These are phyloP conservation scores for Russula brevipes DNA, from an alignment of 768 basidiomycete species.

Conservation along the genomic window DNA sequence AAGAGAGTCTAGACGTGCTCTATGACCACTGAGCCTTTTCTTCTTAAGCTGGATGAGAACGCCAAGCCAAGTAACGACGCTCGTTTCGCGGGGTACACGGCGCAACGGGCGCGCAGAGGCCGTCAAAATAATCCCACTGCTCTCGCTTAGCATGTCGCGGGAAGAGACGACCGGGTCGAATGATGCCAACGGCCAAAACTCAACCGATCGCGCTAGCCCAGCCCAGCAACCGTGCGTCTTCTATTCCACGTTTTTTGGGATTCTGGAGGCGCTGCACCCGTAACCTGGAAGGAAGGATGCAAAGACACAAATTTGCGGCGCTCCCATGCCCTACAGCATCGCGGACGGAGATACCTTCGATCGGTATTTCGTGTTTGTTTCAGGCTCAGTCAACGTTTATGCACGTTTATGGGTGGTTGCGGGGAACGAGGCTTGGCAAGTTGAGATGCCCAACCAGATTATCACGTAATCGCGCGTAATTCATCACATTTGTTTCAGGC, in stretches of 20 bases:
- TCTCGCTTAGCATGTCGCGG: neutral
- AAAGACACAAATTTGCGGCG: neutral
- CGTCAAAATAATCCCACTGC: neutral
- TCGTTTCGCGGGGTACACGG: neutral
- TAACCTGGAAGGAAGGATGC: neutral
- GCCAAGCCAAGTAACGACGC: neutral
- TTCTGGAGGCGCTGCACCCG: no score
- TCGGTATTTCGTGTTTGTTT: constrained; percentile 10
- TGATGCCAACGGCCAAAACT: neutral
- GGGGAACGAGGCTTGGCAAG: constrained; percentile 2
- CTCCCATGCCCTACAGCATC: neutral
- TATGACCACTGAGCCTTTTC: no score
- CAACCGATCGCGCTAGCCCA: neutral
- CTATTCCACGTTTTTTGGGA: no score
- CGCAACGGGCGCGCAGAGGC: neutral
- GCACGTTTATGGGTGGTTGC: neutral
- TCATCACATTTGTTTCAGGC: neutral
- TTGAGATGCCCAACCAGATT: neutral
- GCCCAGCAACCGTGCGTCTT: no score
- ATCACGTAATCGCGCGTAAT: constrained; percentile 5
- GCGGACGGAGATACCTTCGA: constrained; percentile 9
- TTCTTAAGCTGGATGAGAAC: neutral
- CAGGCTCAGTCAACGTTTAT: neutral
- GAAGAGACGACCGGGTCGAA: neutral
- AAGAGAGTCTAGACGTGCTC: no score